Evolutionary conservation across 1,139 yeast genomes (phyloP).

Genomic region (Lodderomyces margitis): DNA sequence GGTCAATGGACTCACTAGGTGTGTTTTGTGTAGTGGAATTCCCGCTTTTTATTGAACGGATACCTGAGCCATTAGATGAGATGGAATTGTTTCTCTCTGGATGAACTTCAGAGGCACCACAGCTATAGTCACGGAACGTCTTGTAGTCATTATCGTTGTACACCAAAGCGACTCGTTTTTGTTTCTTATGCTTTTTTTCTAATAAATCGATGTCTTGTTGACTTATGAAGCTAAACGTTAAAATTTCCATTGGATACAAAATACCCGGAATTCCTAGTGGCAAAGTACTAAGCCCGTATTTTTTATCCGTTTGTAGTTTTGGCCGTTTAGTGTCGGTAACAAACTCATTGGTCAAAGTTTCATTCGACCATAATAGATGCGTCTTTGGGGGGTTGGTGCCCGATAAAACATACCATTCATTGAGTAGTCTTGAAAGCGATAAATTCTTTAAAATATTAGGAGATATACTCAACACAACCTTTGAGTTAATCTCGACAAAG

Average conservation of each 20-base stretch:
- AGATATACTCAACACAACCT: conserved; percentile 26
- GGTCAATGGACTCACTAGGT: conserved; percentile 8
- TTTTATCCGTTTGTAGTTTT: conserved; percentile 11
- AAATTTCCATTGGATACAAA: conserved; percentile 27
- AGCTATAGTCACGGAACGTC: conserved; percentile 18
- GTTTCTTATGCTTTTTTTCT: conserved; percentile 2
- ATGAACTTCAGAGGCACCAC: background rate
- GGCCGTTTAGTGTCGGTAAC: conserved; percentile 7
- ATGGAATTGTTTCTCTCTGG: conserved; percentile 6
- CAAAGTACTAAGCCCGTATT: conserved; percentile 24
- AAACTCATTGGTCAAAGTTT: conserved; percentile 17
- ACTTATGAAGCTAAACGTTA: conserved; percentile 15
- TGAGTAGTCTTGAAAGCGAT: conserved; percentile 27
- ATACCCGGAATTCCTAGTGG: conserved; percentile 29
- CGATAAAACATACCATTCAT: conserved; percentile 36
- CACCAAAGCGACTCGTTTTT: conserved; percentile 27
- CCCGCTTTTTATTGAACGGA: conserved; percentile 3
- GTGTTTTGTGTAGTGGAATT: conserved; percentile 5
- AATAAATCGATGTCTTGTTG: conserved; percentile 6
- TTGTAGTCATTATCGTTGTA: conserved; percentile 25
- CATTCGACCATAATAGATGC: conserved; percentile 22
- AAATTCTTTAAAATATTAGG: conserved; percentile 22
- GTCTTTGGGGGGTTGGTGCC: conserved; percentile 21
- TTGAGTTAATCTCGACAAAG: conserved; percentile 14
- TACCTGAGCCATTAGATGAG: conserved; percentile 7